Conservation (phyloP, 305 asterid genomes). For the Fraxinus velutina region DNA sequence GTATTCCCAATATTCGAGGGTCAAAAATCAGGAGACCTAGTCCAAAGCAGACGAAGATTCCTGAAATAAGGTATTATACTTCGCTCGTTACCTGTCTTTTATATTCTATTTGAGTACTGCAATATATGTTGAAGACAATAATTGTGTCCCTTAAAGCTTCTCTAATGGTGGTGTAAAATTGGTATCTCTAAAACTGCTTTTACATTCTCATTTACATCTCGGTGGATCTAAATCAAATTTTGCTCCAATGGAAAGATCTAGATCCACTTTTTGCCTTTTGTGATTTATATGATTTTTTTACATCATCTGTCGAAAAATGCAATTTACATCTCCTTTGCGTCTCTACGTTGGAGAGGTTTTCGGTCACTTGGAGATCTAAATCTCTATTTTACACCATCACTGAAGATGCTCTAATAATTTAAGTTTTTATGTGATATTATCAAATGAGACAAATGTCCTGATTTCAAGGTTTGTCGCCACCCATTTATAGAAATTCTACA, state of each 20-base stretch:
- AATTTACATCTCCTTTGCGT: background rate
- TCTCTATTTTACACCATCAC: background rate
- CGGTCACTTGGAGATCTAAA: background rate
- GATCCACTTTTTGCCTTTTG: background rate
- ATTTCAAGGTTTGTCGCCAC: background rate
- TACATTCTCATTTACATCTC: background rate
- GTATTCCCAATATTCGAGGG: conserved; percentile 39
- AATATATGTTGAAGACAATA: background rate
- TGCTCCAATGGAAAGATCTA: background rate
- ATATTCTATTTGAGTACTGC: background rate
- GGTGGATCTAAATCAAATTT: background rate
- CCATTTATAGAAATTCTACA: background rate
- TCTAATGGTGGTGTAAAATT: background rate
- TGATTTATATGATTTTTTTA: background rate
- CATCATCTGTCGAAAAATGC: background rate
- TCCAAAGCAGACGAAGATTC: conserved; percentile 46
- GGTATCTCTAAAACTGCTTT: background rate
- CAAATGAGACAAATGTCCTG: background rate
- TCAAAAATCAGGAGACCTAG: conserved; percentile 53
- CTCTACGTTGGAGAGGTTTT: background rate
- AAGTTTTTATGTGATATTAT: background rate
- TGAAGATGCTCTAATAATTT: background rate
- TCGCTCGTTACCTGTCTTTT: background rate
- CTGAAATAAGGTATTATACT: conserved; percentile 50
- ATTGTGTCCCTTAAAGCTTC: background rate